A percentile compares a stretch with the other conserved stretches of the same genome.
Conservation (phyloP, 1,284 basidiomycete genomes). For the Schizopora paradoxa region DNA sequence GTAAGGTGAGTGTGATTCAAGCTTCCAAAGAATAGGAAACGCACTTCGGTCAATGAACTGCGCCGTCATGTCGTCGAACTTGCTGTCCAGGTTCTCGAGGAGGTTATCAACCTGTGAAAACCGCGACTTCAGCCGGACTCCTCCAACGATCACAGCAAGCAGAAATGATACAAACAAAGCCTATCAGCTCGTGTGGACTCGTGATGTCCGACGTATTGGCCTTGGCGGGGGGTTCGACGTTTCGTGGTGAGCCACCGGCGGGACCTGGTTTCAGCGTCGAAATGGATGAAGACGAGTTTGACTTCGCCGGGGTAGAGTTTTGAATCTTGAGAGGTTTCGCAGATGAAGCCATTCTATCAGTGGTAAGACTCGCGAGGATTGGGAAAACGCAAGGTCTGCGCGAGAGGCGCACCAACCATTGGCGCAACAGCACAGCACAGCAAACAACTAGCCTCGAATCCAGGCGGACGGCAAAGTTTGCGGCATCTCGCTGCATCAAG, state of each 20-base stretch:
- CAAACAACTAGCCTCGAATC: no score
- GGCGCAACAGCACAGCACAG: no score
- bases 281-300: slow-evolving; percentile 2
- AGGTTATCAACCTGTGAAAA: slow-evolving; percentile 70
- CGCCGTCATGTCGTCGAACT: slow-evolving; percentile 80
- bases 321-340: slow-evolving; percentile 17
- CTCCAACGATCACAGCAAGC: slow-evolving; percentile 10
- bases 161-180: slow-evolving; percentile 63
- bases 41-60: slow-evolving; percentile 77
- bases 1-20: slow-evolving; percentile 4
- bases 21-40: slow-evolving; percentile 28
- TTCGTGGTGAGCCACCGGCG: not conserved
- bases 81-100: slow-evolving; percentile 69
- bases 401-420: no score
- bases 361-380: no score
- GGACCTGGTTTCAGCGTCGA: slow-evolving; percentile 10
- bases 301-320: slow-evolving; percentile 11
- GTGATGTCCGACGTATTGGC: slow-evolving; percentile 55
- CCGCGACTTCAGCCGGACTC: no score
- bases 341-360: no score
- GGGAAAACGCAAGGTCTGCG: no score
- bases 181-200: slow-evolving; percentile 78
- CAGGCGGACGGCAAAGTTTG: no score
- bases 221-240: slow-evolving; percentile 19
- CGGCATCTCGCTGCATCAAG: no score